These are phyloP conservation scores for Narthecium ossifragum DNA, from an alignment of 106 monocot species.

Conservation along the genomic window DNA sequence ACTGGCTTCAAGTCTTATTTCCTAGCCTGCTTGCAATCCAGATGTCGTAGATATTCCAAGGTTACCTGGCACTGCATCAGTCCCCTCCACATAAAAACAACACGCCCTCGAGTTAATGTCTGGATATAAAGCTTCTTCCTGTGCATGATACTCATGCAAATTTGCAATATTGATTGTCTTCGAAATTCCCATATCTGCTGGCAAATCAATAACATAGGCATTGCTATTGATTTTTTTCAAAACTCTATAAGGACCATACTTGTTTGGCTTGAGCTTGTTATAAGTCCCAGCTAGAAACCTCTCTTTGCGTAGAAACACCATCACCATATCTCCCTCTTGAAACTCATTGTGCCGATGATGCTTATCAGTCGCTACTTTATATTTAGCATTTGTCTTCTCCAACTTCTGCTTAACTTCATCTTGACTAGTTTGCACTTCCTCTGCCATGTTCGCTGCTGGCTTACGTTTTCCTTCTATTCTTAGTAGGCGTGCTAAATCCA, in stretches of 20 bases:
- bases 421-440: neutral
- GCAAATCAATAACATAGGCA: slow-evolving; percentile 1
- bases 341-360: neutral
- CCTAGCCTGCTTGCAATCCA: too few relatives aligned
- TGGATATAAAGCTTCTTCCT: too few relatives aligned
- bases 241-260: neutral
- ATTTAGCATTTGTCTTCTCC: neutral
- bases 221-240: neutral
- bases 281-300: neutral
- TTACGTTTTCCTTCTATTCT: too few relatives aligned
- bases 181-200: too few relatives aligned
- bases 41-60: too few relatives aligned
- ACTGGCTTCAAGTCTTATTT: too few relatives aligned
- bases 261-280: neutral
- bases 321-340: neutral
- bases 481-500: neutral
- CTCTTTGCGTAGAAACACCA: neutral
- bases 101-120: too few relatives aligned
- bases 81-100: too few relatives aligned
- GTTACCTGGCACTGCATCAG: too few relatives aligned
- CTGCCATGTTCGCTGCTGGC: neutral
- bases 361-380: neutral
- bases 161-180: neutral
- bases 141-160: slow-evolving; percentile 3
- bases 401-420: neutral